Evolutionary conservation across 1,284 basidiomycete species (phyloP).

Genomic region (Polyporus tsugae): DNA sequence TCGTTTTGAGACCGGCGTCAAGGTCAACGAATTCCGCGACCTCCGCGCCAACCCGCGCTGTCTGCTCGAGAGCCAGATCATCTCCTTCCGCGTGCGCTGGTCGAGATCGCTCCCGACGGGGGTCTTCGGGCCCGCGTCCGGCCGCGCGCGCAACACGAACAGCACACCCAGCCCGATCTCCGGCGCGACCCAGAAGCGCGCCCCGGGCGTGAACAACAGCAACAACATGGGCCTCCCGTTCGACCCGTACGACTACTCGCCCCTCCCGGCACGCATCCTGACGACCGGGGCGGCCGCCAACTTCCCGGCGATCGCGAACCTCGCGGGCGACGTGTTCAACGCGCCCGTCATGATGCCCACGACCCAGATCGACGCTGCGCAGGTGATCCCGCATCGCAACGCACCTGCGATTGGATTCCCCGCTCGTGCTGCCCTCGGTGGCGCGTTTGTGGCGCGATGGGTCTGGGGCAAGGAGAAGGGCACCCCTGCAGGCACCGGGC

Average conservation of each 20-base stretch:
- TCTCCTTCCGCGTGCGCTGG: slow-evolving; percentile 82
- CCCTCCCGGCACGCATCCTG: slow-evolving; percentile 69
- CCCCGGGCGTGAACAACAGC: slow-evolving; percentile 33
- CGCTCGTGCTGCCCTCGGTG: slow-evolving; percentile 71
- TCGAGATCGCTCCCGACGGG: slow-evolving; percentile 74
- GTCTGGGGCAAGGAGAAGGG: slow-evolving; percentile 75
- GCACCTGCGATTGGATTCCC: slow-evolving; percentile 73
- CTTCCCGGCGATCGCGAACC: slow-evolving; percentile 81
- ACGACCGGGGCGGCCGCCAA: slow-evolving; percentile 81
- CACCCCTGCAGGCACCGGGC: slow-evolving; percentile 47
- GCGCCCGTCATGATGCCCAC: slow-evolving; percentile 75
- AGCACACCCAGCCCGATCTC: slow-evolving; percentile 42
- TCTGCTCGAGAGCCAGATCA: slow-evolving; percentile 78
- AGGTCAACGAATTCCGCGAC: slow-evolving; percentile 86
- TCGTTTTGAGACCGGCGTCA: slow-evolving; percentile 85
- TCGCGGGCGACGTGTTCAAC: slow-evolving; percentile 83
- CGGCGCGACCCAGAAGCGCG: slow-evolving; percentile 43
- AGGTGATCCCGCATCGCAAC: slow-evolving; percentile 75
- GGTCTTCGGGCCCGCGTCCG: slow-evolving; percentile 49
- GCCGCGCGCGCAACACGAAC: slow-evolving; percentile 48
- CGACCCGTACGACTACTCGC: slow-evolving; percentile 74
- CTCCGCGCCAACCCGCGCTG: slow-evolving; percentile 85
- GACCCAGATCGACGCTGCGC: slow-evolving; percentile 78
- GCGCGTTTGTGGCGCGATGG: slow-evolving; percentile 82
- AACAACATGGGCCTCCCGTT: slow-evolving; percentile 71